These are phyloP conservation scores for Diaporthe caulivora DNA, from an alignment of 2,329 filamentous ascomycete species.

Conservation along the genomic window DNA sequence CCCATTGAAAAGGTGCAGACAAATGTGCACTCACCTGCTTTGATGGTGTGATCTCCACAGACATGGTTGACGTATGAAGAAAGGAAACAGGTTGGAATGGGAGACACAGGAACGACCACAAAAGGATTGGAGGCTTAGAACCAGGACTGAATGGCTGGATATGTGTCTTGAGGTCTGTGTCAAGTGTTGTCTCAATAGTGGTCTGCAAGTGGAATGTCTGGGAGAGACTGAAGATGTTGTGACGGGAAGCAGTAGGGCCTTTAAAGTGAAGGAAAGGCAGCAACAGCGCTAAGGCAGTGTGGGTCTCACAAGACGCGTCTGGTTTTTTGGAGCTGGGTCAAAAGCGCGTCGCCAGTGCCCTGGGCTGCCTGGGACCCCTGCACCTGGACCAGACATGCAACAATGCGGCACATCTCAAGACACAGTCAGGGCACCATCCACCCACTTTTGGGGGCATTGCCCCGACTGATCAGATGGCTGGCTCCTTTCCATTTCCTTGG, in stretches of 20 bases:
- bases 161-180: slow-evolving; percentile 6
- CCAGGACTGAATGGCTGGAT: slow-evolving; percentile 1
- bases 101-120: slow-evolving; percentile 4
- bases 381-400: slow-evolving; percentile 1
- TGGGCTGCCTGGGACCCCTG: slow-evolving; percentile 18
- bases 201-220: slow-evolving; percentile 18
- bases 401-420: slow-evolving; percentile 27
- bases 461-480: slow-evolving; percentile 26
- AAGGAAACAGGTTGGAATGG: slow-evolving; percentile 52
- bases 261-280: slow-evolving; percentile 32
- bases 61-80: slow-evolving; percentile 67
- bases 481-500: slow-evolving; percentile 7
- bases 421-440: slow-evolving; percentile 31
- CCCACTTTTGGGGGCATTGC: slow-evolving; percentile 25
- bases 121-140: slow-evolving; percentile 21
- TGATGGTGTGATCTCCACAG: slow-evolving; percentile 67
- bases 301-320: slow-evolving; percentile 33
- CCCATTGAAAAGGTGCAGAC: slow-evolving; percentile 35
- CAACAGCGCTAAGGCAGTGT: slow-evolving; percentile 25
- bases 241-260: slow-evolving; percentile 22
- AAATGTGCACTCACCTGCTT: slow-evolving; percentile 47
- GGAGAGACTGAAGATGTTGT: slow-evolving; percentile 13
- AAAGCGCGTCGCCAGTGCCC: slow-evolving; percentile 31
- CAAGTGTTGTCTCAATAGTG: slow-evolving; percentile 6
- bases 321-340: slow-evolving; percentile 28